Conservation (phyloP, 495 filamentous ascomycete species). For the Niebla homalea region DNA sequence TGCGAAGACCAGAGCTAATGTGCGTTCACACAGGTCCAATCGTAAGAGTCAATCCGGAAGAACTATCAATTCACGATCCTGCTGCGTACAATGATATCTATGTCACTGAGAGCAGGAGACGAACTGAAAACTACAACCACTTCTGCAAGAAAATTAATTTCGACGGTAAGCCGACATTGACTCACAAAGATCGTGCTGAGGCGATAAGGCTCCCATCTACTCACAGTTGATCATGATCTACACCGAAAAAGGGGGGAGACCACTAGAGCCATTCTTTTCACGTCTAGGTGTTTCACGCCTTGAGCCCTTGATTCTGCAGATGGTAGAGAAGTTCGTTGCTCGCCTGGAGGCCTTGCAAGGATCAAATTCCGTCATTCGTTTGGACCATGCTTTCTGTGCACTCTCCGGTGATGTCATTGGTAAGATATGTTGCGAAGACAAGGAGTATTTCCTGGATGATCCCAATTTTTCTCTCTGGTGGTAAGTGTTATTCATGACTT, state of each 20-base stretch:
- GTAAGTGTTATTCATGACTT: neutral
- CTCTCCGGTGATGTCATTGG: constrained; percentile 16
- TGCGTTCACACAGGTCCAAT: constrained; percentile 9
- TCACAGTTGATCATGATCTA: constrained; percentile 1
- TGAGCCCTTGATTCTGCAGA: neutral
- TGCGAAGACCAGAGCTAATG: too few relatives aligned
- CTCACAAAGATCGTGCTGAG: neutral
- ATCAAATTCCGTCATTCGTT: constrained; percentile 11
- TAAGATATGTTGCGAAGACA: constrained; percentile 10
- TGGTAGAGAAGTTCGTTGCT: neutral
- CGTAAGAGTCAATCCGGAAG: constrained; percentile 10
- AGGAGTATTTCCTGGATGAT: constrained; percentile 9
- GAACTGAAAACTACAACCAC: constrained; percentile 3
- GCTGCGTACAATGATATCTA: constrained; percentile 12
- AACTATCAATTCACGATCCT: constrained; percentile 9
- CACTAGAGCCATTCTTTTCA: constrained; percentile 10
- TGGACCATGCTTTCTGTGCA: constrained; percentile 22
- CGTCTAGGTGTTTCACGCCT: neutral
- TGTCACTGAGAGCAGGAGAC: constrained; percentile 17
- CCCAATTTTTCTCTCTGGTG: constrained; percentile 8
- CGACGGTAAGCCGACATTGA: neutral
- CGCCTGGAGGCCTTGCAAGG: constrained; percentile 4
- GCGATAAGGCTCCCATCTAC: neutral
- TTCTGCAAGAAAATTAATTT: constrained; percentile 4
- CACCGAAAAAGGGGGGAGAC: constrained; percentile 6